phyloP scores from a whole-genome alignment of 495 filamentous ascomycete genomes.

The Penicillium longicatenatum region DNA sequence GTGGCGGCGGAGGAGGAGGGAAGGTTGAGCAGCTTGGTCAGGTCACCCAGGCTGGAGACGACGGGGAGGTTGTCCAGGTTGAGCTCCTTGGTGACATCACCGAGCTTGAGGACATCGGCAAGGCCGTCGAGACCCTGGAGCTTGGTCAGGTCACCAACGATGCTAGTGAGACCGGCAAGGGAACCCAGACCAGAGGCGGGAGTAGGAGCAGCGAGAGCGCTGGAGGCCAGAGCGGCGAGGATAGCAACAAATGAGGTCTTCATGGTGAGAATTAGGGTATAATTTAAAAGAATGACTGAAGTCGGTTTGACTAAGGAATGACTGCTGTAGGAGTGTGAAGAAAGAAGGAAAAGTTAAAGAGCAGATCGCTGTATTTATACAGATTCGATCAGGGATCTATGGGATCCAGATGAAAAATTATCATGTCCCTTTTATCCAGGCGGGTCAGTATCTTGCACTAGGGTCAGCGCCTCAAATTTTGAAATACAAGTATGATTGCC shows the following conservation, averaged over 20 bases:
- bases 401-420: background rate
- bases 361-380: constrained; percentile 26
- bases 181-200: background rate
- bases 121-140: constrained; percentile 18
- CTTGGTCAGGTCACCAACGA: constrained; percentile 11
- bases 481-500: background rate
- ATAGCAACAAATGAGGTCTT: constrained; percentile 39
- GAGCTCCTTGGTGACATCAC: constrained; percentile 26
- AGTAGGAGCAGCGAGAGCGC: constrained; percentile 37
- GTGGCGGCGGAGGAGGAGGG: constrained; percentile 10
- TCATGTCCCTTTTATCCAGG: constrained; percentile 8
- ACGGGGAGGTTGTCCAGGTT: constrained; percentile 21
- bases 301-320: constrained; percentile 31
- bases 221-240: constrained; percentile 36
- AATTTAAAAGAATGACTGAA: constrained; percentile 35
- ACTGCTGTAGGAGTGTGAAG: constrained; percentile 16
- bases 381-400: background rate
- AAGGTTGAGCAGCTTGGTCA: constrained; percentile 25
- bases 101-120: constrained; percentile 23
- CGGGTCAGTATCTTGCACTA: constrained; percentile 19
- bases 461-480: constrained; percentile 1
- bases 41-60: constrained; percentile 26
- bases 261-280: constrained; percentile 34
- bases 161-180: constrained; percentile 18
- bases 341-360: constrained; percentile 20